Base-by-base conservation (phyloP, 73 alveolate species). In the Blepharisma stoltei region DNA sequence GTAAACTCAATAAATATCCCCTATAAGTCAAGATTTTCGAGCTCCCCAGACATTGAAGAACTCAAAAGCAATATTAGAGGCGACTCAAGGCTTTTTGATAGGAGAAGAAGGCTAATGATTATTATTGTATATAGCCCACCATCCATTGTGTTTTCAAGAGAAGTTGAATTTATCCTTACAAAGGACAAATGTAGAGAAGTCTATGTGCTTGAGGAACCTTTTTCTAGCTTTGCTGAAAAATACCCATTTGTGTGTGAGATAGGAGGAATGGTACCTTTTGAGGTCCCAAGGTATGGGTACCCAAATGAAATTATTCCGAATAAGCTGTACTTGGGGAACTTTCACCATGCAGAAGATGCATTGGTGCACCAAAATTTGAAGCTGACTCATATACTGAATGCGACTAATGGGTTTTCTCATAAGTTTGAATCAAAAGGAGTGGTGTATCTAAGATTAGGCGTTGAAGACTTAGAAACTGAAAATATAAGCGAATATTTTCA, bases 321-420 rank as follows among this genome's bases (percentile, higher is more conserved):
- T 9, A 14, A 14, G n/a, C 45, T 60, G 46, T 60, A 60, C 47
- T 38, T 60, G 18, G 73, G 73, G 38, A 60, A 38, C 5, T 38
- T 20, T 20, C 18, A 14, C 46, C 73, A 60, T 14, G 73, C 73
- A 20, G 46, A 60, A 14, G 14, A 25, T 60, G 18, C 18, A 1
- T 1, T 14, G 23, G 46, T 60, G 38, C 14, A 14, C 14, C 46
- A 60, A 60, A 60, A 8, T 20, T 54, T 80, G 38, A 53, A 71
- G 45, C 65, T 80, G 50, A 80, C 87, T 6, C 87, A 80, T 52
- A 71, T 80, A 14, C 38, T 67, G 11, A 80, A 80, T 80, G 87
- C 70, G 4, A 80, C 87, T 4, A 80, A 54, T 8, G 87, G 67
- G 44, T 76, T 70, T 6, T 6, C 78, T 20, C 65, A 80, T 70